These are phyloP conservation scores for Cucurbita pepo DNA, from an alignment of 306 rosid species.

Conservation along the genomic window DNA sequence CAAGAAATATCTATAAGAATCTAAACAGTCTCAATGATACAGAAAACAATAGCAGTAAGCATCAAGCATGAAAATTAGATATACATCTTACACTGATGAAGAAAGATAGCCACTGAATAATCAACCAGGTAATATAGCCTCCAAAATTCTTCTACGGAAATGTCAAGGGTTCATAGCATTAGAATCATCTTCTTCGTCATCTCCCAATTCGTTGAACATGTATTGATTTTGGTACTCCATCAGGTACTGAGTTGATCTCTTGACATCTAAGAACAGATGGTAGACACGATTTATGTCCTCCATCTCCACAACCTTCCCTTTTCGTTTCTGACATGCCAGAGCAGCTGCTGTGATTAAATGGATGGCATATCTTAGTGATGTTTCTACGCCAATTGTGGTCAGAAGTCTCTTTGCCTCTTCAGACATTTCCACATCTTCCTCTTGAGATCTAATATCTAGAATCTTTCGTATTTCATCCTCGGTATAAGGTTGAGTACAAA, in stretches of 20 bases:
- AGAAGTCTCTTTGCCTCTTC: conserved; percentile 67
- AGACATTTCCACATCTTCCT: conserved; percentile 91
- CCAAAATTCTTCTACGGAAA: background rate
- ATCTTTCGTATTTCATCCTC: conserved; percentile 72
- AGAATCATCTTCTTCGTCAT: conserved; percentile 52
- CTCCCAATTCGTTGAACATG: conserved; percentile 79
- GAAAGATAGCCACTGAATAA: background rate
- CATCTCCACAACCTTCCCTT: conserved; percentile 73
- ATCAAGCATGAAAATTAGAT: background rate
- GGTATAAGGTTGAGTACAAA: conserved; percentile 76
- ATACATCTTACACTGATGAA: background rate
- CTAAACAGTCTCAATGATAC: background rate
- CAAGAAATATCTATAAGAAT: background rate
- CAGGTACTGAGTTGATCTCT: conserved; percentile 90
- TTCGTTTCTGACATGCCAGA: conserved; percentile 73
- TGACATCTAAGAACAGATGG: conserved; percentile 88
- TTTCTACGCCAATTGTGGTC: conserved; percentile 86
- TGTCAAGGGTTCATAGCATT: conserved; percentile 41
- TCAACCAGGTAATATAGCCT: background rate
- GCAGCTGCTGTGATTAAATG: conserved; percentile 82
- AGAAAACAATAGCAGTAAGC: background rate
- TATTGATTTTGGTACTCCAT: conserved; percentile 87
- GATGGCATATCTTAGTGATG: conserved; percentile 88
- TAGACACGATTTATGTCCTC: conserved; percentile 86
- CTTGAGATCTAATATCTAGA: conserved; percentile 78